Evolutionary conservation across 2,329 filamentous ascomycete genomes (phyloP), one percentile per base, ranked within the genome.

Genomic region (Calonectria pauciramosa): DNA sequence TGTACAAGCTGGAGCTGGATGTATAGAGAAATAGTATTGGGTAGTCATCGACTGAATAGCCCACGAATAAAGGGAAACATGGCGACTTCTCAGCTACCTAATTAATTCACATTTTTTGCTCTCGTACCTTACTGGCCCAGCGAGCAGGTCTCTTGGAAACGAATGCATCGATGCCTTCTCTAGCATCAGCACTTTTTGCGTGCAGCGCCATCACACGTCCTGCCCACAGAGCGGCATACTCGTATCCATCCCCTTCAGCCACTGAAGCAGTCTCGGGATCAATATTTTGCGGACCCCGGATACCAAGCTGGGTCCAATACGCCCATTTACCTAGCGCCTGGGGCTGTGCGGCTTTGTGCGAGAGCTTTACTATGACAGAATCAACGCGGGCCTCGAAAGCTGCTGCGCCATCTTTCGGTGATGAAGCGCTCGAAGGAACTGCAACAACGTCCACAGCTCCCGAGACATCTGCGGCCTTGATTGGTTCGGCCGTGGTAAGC

Each of bases 301-400:
- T 74, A 0, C 73, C 73, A 13, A 81, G 41, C 20, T 81, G 80
- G 0, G 80, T 73, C 78, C 80, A 78, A 16, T 75, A 81, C 1
- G 80, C 77, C 80, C 80, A 81, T 66, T 81, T 81, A 0, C 80
- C 80, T 6, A 80, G 28, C 0, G 78, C 80, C 11, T 80, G 78
- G 11, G 78, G 76, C 18, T 79, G 78, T 0, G 78, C 56, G 1
- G 80, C 73, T 65, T 77, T 79, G 0, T n/a, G n/a, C 2, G 51
- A 69, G 4, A 81, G 9, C 3, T 47, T 68, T 16, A 69, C 59
- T 1, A 81, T 23, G 11, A 81, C 68, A 0, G 30, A 23, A 0
- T 69, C 34, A 2, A 79, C 75, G 2, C 79, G 74, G 0, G 2
- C 41, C 26, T 81, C 80, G 8, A 81, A 72, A 0, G 73, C 73